Evolutionary conservation across 805 yeast species (phyloP), one percentile per base, ranked within the genome.

Genomic region (Isabelozyma gotoi): DNA sequence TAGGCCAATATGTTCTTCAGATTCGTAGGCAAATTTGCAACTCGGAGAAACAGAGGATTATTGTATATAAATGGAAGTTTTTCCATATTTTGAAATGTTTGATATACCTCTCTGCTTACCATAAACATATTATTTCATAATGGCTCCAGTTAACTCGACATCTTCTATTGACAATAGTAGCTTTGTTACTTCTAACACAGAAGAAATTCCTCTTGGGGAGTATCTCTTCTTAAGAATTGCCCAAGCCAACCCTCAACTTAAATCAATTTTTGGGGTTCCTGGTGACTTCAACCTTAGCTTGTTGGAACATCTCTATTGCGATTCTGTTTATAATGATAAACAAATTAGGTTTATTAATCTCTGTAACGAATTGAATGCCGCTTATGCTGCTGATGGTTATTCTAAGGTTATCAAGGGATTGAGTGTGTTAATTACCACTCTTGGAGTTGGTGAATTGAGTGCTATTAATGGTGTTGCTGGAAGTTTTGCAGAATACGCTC

Each of bases 311-410:
- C 59, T 85, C 37, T 83, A 86, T 55, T 65, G 77, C 7, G 60
- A 59, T 5, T 46, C 62, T 6, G 53, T 67, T n/a, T n/a, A 12
- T 20, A 41, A 73, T 65, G 32, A 48, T 64, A 73, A 32, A 58
- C 71, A 69, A 7, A 60, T 67, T 6, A 85, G 52, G 66, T 89
- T 95, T 88, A 73, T 87, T 38, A 96, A 96, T 18, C 80, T 82
- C 47, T 88, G 96, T 68, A 90, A 90, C 58, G 97, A 90, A 67
- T 74, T 90, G 50, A 91, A 90, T 58, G 84, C 94, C 3, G 94
- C 95, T 7, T 90, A 91, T 60, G 82, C 94, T 5, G 91, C 92
- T 6, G 97, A 91, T 62, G 97, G 97, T 4, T 91, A 88, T 56
- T 81, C 94, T 15, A 73, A 82, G 20, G 71, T 74, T 39, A 76